Percentiles rank a stretch among this genome's conserved stretches.
phyloP scores from a whole-genome alignment of 1,284 basidiomycete species.

The Coniferiporia sulphurascens region DNA sequence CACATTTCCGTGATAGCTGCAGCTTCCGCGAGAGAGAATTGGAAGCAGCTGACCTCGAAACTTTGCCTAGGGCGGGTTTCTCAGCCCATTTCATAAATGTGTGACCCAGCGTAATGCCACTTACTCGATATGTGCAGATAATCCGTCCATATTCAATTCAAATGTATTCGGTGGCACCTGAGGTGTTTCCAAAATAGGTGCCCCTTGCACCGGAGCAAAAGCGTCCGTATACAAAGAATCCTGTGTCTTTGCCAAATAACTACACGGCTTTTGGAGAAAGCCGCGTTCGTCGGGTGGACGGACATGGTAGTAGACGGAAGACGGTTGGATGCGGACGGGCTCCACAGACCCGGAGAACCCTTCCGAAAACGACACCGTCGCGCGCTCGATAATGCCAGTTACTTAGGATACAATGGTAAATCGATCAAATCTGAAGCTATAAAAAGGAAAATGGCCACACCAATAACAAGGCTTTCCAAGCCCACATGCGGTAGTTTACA shows the following conservation, averaged over 20 bases:
- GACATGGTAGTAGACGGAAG: neutral
- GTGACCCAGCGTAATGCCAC: neutral
- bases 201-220: neutral
- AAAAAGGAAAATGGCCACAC: neutral
- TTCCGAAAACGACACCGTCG: neutral
- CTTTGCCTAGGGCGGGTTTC: neutral
- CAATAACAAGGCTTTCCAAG: neutral
- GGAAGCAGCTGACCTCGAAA: constrained; percentile 1
- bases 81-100: neutral
- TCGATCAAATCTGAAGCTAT: neutral
- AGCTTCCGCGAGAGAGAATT: constrained; percentile 5
- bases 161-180: neutral
- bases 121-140: neutral
- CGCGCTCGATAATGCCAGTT: constrained; percentile 6
- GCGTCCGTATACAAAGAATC: neutral
- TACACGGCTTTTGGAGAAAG: constrained; percentile 5
- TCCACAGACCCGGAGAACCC: neutral
- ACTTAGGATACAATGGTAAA: neutral
- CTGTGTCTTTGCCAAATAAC: neutral
- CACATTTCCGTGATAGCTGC: neutral
- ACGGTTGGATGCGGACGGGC: neutral
- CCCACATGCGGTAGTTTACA: neutral
- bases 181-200: neutral
- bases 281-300: neutral
- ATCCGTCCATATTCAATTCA: neutral